Conservation (phyloP, 1,139 yeast genomes). For the Suhomyces kunorum region DNA sequence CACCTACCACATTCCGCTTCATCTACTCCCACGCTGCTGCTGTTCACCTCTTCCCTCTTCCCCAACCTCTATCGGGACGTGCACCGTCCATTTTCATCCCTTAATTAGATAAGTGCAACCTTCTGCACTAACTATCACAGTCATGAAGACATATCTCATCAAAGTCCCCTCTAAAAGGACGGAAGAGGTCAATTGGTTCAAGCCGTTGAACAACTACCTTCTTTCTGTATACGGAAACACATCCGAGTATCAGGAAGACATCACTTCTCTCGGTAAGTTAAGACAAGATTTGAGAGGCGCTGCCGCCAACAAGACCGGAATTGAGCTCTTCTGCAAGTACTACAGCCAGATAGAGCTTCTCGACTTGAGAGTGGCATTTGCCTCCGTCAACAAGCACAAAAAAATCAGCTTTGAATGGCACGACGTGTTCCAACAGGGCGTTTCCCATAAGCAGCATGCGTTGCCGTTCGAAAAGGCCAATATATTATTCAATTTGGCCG, state of each 20-base stretch:
- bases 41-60: no score
- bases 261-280: conserved; percentile 55
- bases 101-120: not conserved
- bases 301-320: conserved; percentile 51
- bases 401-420: conserved; percentile 74
- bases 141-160: conserved; percentile 41
- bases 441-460: conserved; percentile 49
- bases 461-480: conserved; percentile 91
- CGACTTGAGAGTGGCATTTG: conserved; percentile 73
- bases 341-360: conserved; percentile 81
- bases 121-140: not conserved
- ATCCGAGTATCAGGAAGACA: conserved; percentile 58
- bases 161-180: conserved; percentile 54
- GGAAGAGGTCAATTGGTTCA: conserved; percentile 63
- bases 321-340: conserved; percentile 62
- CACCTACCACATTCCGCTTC: no score
- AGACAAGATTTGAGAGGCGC: conserved; percentile 65
- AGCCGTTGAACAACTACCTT: conserved; percentile 62
- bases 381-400: conserved; percentile 50
- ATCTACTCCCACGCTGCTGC: no score
- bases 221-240: conserved; percentile 63
- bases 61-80: not conserved
- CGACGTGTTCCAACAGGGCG: conserved; percentile 59
- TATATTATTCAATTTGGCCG: conserved; percentile 63
- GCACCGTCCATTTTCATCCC: not conserved